Evolutionary conservation across 2,329 filamentous ascomycete species (phyloP).

Genomic region (Ustulina deusta): DNA sequence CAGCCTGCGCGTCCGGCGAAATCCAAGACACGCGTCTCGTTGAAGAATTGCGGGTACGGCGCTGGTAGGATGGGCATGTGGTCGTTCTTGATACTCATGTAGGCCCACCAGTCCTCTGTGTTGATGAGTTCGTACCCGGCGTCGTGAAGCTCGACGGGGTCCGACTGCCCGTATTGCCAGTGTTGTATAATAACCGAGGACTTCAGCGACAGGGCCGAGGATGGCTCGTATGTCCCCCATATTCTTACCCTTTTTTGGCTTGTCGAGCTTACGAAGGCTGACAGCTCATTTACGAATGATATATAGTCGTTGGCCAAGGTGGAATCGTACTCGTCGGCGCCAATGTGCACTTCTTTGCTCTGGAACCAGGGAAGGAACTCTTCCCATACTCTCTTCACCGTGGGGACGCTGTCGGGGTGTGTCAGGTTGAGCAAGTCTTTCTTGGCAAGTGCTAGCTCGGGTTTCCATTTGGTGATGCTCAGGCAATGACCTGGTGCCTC

Average conservation of each 20-base stretch:
- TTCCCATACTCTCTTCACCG: constrained; percentile 63
- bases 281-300: constrained; percentile 63
- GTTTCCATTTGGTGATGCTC: constrained; percentile 67
- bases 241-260: constrained; percentile 61
- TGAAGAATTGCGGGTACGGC: constrained; percentile 61
- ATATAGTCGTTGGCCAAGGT: constrained; percentile 62
- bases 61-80: constrained; percentile 60
- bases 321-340: constrained; percentile 65
- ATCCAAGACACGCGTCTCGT: constrained; percentile 57
- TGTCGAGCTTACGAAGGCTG: constrained; percentile 54
- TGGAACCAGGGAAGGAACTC: constrained; percentile 68
- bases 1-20: constrained; percentile 57
- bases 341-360: constrained; percentile 66
- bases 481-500: constrained; percentile 66
- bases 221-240: constrained; percentile 64
- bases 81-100: constrained; percentile 67
- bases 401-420: constrained; percentile 65
- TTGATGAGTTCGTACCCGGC: constrained; percentile 58
- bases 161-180: constrained; percentile 62
- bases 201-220: constrained; percentile 50
- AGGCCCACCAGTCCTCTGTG: constrained; percentile 65
- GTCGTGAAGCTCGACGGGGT: constrained; percentile 55
- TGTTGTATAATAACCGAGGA: constrained; percentile 56
- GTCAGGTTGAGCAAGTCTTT: constrained; percentile 64
- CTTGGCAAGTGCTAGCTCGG: constrained; percentile 60